These are phyloP conservation scores for Globisporangium cystogenes DNA, from an alignment of 352 stramenopile species.

Conservation along the genomic window DNA sequence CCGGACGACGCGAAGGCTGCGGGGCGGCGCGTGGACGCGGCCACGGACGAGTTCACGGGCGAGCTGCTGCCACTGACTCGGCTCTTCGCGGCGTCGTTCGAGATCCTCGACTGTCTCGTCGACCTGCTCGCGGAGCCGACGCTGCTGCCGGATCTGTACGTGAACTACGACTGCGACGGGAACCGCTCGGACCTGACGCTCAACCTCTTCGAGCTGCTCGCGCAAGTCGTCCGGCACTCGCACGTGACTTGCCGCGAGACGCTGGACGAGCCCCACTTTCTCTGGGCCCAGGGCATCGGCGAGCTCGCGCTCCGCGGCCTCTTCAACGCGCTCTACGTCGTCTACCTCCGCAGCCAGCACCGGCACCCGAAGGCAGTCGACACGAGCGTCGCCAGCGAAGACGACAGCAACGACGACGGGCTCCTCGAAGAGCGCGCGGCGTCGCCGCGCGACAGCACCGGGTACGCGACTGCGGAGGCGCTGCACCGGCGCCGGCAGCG, in stretches of 20 bases:
- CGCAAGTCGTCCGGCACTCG: constrained; percentile 60
- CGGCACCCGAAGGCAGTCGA: constrained; percentile 18
- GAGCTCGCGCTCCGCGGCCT: constrained; percentile 63
- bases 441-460: background rate
- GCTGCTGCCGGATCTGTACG: constrained; percentile 96
- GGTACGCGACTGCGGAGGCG: constrained; percentile 37
- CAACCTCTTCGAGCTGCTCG: constrained; percentile 95
- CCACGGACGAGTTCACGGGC: constrained; percentile 59
- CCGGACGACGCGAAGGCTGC: background rate
- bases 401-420: constrained; percentile 25
- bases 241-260: constrained; percentile 65
- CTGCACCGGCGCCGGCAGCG: constrained; percentile 61
- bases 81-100: constrained; percentile 60
- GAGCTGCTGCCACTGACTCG: constrained; percentile 41
- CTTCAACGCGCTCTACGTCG: constrained; percentile 72
- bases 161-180: constrained; percentile 99
- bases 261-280: constrained; percentile 62
- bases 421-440: constrained; percentile 22
- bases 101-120: constrained; percentile 90
- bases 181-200: constrained; percentile 88
- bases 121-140: constrained; percentile 95
- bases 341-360: constrained; percentile 52
- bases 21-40: constrained; percentile 30
- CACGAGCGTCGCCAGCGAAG: constrained; percentile 19
- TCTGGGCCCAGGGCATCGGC: constrained; percentile 60